A percentile compares a stretch with the other conserved stretches of the same genome.
phyloP scores from a whole-genome alignment of 1,139 yeast species.

The Diutina mesorugosa region DNA sequence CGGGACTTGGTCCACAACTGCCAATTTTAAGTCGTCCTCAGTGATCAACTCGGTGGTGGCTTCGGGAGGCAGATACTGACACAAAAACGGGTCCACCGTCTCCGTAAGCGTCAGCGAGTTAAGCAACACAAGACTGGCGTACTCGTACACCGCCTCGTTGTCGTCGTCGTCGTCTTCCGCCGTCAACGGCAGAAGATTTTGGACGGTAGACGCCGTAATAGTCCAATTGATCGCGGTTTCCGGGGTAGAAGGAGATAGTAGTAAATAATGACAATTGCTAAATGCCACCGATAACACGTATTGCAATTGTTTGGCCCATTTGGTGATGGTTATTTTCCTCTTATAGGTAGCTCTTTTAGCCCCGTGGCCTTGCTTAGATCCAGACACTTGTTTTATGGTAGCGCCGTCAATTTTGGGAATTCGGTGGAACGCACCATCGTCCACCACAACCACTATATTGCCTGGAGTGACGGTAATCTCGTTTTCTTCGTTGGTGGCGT shows the following conservation, averaged over 20 bases:
- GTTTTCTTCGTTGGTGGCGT: neutral
- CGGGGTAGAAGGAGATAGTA: neutral
- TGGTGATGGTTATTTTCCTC: neutral
- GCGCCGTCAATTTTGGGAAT: neutral
- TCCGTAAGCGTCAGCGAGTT: neutral
- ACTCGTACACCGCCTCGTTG: neutral
- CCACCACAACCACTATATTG: neutral
- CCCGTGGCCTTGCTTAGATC: neutral
- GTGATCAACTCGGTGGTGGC: neutral
- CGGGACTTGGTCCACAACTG: neutral
- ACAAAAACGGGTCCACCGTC: neutral
- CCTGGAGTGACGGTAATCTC: neutral
- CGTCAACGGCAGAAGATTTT: neutral
- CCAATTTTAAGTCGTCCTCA: neutral
- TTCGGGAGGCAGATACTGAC: neutral
- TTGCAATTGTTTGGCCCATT: neutral
- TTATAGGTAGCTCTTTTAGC: neutral
- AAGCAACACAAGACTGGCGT: neutral
- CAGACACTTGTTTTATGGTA: neutral
- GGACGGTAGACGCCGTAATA: neutral
- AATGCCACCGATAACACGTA: neutral
- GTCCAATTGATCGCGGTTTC: neutral
- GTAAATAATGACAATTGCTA: neutral
- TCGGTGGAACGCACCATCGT: neutral
- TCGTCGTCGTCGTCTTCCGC: neutral